A percentile compares a stretch with the other conserved stretches of the same genome.
These are phyloP conservation scores for Russula dissimulans DNA, from an alignment of 768 basidiomycete species.

Conservation along the genomic window DNA sequence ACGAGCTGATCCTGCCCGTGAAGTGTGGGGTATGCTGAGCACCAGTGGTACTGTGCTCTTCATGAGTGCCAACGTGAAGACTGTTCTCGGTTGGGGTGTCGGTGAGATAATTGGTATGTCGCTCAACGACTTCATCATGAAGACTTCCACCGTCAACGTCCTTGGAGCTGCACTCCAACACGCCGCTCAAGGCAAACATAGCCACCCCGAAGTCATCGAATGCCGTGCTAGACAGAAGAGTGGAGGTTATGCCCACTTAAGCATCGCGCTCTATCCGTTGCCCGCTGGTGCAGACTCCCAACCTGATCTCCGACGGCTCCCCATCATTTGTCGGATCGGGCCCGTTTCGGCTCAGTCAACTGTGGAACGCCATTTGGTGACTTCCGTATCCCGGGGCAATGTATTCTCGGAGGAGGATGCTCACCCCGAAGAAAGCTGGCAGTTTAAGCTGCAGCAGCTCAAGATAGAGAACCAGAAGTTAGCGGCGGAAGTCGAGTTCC, in stretches of 20 bases:
- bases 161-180: constrained; percentile 20
- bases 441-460: constrained; percentile 85
- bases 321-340: constrained; percentile 24
- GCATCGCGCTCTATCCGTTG: constrained; percentile 16
- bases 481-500: constrained; percentile 43
- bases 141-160: background rate
- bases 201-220: constrained; percentile 11
- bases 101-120: constrained; percentile 45
- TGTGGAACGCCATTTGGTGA: constrained; percentile 6
- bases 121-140: constrained; percentile 32
- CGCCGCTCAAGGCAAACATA: constrained; percentile 5
- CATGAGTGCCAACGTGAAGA: constrained; percentile 41
- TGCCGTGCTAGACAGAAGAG: constrained; percentile 7
- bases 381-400: constrained; percentile 28
- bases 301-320: constrained; percentile 6
- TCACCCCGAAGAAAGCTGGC: constrained; percentile 72
- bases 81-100: constrained; percentile 57
- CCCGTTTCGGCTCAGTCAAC: constrained; percentile 11
- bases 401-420: constrained; percentile 69
- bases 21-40: constrained; percentile 51
- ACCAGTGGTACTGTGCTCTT: constrained; percentile 40
- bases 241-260: constrained; percentile 4
- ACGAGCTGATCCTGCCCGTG: constrained; percentile 24
- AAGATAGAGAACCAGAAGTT: constrained; percentile 60
- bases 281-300: constrained; percentile 10